These are phyloP conservation scores for Solanum pimpinellifolium DNA, from an alignment of 257 asterid species.

Conservation along the genomic window DNA sequence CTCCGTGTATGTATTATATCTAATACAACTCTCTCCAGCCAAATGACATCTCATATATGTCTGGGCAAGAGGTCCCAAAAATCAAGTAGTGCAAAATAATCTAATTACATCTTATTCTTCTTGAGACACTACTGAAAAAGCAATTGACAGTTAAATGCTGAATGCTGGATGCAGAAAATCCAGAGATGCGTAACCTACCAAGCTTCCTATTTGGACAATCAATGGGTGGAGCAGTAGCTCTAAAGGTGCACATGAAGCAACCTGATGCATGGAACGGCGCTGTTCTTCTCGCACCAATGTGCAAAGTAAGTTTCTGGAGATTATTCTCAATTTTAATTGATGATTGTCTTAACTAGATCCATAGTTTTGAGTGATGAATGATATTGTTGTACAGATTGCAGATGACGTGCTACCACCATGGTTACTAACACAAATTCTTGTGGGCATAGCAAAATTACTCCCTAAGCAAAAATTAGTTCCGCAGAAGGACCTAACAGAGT, in stretches of 20 bases:
- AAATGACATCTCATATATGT: not conserved
- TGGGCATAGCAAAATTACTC: conserved; percentile 62
- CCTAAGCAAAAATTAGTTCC: conserved; percentile 84
- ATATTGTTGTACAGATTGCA: conserved; percentile 46
- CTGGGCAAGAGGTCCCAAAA: not conserved
- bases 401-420: conserved; percentile 81
- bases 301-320: conserved; percentile 27
- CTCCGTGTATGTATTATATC: not conserved
- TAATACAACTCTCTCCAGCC: not conserved
- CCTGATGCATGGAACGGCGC: conserved; percentile 62
- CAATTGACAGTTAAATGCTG: not conserved
- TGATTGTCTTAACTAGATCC: not conserved
- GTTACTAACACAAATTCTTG: conserved; percentile 51
- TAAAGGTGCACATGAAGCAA: conserved; percentile 45
- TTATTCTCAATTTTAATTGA: not conserved
- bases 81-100: not conserved
- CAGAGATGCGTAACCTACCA: conserved; percentile 26
- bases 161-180: conserved; percentile 21
- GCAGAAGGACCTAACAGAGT: conserved; percentile 51
- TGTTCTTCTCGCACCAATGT: conserved; percentile 70
- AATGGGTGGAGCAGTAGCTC: conserved; percentile 76
- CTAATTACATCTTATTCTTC: not conserved
- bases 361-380: not conserved
- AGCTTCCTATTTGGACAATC: conserved; percentile 63
- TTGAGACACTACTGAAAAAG: not conserved